A percentile compares a stretch with the other conserved stretches of the same genome.
phyloP scores from a whole-genome alignment of 2,329 filamentous ascomycete species.

The Beauveria bassiana region DNA sequence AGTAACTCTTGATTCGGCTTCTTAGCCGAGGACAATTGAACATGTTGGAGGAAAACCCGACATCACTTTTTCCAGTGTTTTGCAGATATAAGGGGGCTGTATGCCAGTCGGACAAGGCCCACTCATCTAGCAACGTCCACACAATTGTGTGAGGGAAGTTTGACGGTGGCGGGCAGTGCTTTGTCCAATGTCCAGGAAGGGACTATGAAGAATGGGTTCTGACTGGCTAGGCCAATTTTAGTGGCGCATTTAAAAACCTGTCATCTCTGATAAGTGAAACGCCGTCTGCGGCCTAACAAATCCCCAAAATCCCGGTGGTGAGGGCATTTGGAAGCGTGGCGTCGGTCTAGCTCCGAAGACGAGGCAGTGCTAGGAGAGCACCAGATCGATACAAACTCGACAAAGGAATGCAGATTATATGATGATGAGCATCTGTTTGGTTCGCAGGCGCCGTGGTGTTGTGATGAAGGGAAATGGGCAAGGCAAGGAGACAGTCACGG shows the following conservation, averaged over 20 bases:
- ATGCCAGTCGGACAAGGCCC: neutral
- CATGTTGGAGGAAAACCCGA: neutral
- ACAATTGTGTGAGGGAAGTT: slow-evolving; percentile 1
- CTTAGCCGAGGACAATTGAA: neutral
- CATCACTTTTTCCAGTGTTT: neutral
- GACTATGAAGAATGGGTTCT: neutral
- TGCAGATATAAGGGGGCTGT: slow-evolving; percentile 5
- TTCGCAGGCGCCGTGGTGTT: neutral
- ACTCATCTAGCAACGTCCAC: neutral
- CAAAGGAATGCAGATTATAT: neutral
- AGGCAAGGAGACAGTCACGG: too few species aligned
- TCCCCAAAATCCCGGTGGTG: neutral
- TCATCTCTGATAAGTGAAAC: neutral
- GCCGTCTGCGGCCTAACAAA: neutral
- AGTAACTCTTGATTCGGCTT: neutral
- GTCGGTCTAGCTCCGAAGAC: neutral
- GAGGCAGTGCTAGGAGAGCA: neutral
- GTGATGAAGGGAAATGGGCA: neutral
- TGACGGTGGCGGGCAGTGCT: neutral
- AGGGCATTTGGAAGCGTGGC: neutral
- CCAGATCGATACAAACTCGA: neutral
- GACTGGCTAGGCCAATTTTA: neutral
- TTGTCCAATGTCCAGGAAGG: neutral
- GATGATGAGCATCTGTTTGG: neutral
- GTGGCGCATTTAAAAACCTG: neutral